Evolutionary conservation across 164 flowering plant genomes (phyloP).

Genomic region (Kingdonia uniflora): DNA sequence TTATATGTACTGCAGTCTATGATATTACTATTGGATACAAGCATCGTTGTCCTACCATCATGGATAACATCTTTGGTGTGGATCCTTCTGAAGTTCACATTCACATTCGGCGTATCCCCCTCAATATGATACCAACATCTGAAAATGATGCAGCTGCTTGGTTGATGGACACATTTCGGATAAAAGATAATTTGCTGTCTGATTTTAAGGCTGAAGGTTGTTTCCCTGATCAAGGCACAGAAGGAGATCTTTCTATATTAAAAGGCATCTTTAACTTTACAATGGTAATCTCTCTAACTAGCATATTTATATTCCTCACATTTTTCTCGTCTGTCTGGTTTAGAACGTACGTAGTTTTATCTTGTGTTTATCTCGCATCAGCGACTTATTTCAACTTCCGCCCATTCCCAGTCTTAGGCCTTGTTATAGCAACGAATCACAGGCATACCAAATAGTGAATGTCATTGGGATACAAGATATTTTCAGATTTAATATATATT

Average conservation of each 20-base stretch:
- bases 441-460: no score
- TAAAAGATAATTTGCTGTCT: no score
- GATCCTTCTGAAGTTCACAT: no score
- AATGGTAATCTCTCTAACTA: slow-evolving; percentile 36
- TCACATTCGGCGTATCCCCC: slow-evolving; percentile 48
- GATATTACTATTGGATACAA: slow-evolving; percentile 87
- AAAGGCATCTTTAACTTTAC: slow-evolving; percentile 38
- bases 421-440: no score
- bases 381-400: slow-evolving; percentile 50
- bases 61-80: slow-evolving; percentile 83
- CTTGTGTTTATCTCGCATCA: slow-evolving; percentile 42
- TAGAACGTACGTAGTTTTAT: no score
- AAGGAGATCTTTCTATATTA: no score
- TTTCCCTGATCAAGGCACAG: slow-evolving; percentile 53
- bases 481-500: no score
- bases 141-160: no score
- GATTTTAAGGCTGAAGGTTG: slow-evolving; percentile 45
- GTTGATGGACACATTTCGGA: no score
- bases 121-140: slow-evolving; percentile 43
- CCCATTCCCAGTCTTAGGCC: slow-evolving; percentile 42
- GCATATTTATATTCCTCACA: slow-evolving; percentile 31
- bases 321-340: no score
- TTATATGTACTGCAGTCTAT: slow-evolving; percentile 74
- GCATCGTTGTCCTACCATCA: slow-evolving; percentile 56
- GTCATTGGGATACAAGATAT: no score